Evolutionary conservation across 441 rosid genomes (phyloP), one percentile per base, ranked within the genome.

Genomic region (Adansonia gregorii): DNA sequence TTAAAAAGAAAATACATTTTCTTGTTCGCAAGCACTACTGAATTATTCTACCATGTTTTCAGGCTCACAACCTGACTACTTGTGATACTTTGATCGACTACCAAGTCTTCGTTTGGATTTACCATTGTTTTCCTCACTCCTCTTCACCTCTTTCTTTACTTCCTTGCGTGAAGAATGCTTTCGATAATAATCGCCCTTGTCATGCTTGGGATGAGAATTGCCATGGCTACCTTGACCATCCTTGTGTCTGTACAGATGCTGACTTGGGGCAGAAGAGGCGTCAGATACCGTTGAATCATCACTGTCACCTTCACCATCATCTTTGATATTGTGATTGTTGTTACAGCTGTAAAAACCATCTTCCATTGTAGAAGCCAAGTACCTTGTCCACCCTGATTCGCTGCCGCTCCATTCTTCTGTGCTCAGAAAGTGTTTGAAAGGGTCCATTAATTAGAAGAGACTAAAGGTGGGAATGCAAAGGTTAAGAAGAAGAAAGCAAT

Each of bases 381-480:
- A 94, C 71, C 78, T 88, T 17, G 98, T 94, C 98, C 97, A 94
- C 20, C 98, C 98, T 0, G 98, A 94, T 86, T 94, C 98, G 76
- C 91, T 94, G 89, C 97, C 93, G 86, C 97, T 91, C 54, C 94
- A 88, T 66, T 83, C 97, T 87, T 94, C 97, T 7, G 82, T 61
- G 54, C 78, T 70, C 19, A 63, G 31, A 67, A 54, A 71, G 58
- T 82, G 59, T 67, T 85, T 84, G 75, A 75, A 83, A 8, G 86
- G 75, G 17, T 89, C 90, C 91, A 91, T 90, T 77, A 3, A 24
- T 24, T 24, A 1, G 10, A 45, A 35, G 46, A 61, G 35, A 17
- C 6, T 27, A 12, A 52, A 15, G n/a, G 17, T 15, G 58, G 71
- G 67, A 45, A 60, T 19, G 15, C 17, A 39, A 56, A 51, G 76